Conservation (phyloP, 2,329 filamentous ascomycete genomes). For the Beauveria sp. region DNA sequence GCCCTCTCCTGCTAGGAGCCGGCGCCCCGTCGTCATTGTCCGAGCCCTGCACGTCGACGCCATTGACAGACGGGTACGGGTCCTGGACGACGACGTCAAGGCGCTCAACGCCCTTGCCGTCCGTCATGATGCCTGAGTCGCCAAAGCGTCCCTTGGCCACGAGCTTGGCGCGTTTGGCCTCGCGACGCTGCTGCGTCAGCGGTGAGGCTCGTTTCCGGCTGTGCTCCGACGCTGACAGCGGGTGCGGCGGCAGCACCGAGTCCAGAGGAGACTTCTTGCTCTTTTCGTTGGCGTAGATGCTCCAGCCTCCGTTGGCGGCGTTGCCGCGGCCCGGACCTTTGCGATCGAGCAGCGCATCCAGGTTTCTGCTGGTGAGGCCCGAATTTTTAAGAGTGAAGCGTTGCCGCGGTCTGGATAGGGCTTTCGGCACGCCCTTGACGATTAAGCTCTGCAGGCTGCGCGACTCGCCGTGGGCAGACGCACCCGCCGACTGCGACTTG, state of each 20-base stretch:
- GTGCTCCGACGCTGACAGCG: constrained; percentile 30
- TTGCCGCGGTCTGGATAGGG: constrained; percentile 65
- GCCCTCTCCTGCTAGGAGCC: constrained; percentile 5
- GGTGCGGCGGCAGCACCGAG: constrained; percentile 38
- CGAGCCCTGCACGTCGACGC: constrained; percentile 13
- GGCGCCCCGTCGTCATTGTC: constrained; percentile 9
- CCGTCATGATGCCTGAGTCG: constrained; percentile 43
- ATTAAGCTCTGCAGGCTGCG: constrained; percentile 63
- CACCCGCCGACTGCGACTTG: constrained; percentile 38
- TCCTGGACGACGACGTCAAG: constrained; percentile 55
- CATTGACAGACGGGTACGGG: constrained; percentile 35
- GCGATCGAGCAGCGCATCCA: constrained; percentile 61
- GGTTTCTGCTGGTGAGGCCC: constrained; percentile 61
- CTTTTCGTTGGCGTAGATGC: constrained; percentile 63
- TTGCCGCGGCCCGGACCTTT: constrained; percentile 64
- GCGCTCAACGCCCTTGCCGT: constrained; percentile 54
- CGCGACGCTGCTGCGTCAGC: constrained; percentile 22
- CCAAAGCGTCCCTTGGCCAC: constrained; percentile 67
- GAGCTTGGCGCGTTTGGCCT: constrained; percentile 50
- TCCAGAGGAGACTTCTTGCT: constrained; percentile 48
- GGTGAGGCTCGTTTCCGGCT: constrained; percentile 21
- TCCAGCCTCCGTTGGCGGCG: constrained; percentile 69
- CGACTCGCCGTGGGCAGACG: constrained; percentile 41
- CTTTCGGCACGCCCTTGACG: constrained; percentile 73
- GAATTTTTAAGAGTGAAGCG: constrained; percentile 64